Percentiles rank a stretch among this genome's conserved stretches.
Evolutionary conservation across 1,284 basidiomycete species (phyloP).

Genomic region (Erythrobasidium hasegawianum): DNA sequence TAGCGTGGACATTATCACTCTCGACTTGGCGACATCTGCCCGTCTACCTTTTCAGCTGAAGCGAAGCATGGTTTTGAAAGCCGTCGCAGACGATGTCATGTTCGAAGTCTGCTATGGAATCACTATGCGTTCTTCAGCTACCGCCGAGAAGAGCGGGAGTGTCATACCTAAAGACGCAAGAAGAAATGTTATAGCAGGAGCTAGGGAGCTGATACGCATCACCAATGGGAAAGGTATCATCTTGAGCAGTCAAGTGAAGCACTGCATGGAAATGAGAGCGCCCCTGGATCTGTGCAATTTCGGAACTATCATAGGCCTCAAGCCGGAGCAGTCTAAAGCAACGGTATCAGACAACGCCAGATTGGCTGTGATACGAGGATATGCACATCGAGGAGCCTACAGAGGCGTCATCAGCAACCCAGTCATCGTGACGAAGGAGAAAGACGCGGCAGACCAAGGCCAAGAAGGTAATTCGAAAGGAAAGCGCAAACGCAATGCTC

Average conservation of each 20-base stretch:
- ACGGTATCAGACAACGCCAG: conserved; percentile 30
- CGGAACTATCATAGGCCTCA: conserved; percentile 34
- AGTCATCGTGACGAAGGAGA: conserved; percentile 8
- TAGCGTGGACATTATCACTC: conserved; percentile 36
- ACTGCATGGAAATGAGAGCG: conserved; percentile 32
- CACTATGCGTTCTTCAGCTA: conserved; percentile 15
- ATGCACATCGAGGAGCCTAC: conserved; percentile 24
- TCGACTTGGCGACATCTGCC: conserved; percentile 36
- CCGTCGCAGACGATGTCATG: conserved; percentile 32
- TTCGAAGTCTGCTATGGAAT: conserved; percentile 36
- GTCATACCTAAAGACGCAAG: conserved; percentile 33
- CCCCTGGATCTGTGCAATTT: conserved; percentile 36
- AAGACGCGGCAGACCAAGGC: neutral
- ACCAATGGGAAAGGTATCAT: conserved; percentile 38
- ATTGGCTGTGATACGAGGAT: conserved; percentile 32
- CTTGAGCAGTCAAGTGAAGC: conserved; percentile 30
- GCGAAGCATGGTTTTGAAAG: conserved; percentile 33
- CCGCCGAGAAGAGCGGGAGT: neutral
- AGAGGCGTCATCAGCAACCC: conserved; percentile 31
- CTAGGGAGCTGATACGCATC: conserved; percentile 35
- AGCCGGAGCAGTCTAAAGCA: conserved; percentile 21
- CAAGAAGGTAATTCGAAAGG: neutral
- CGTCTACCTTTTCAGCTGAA: conserved; percentile 37
- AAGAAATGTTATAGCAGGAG: conserved; percentile 35
- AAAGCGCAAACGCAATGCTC: neutral